Evolutionary conservation across 2,329 filamentous ascomycete species (phyloP).

Genomic region (Macrophomina phaseolina): DNA sequence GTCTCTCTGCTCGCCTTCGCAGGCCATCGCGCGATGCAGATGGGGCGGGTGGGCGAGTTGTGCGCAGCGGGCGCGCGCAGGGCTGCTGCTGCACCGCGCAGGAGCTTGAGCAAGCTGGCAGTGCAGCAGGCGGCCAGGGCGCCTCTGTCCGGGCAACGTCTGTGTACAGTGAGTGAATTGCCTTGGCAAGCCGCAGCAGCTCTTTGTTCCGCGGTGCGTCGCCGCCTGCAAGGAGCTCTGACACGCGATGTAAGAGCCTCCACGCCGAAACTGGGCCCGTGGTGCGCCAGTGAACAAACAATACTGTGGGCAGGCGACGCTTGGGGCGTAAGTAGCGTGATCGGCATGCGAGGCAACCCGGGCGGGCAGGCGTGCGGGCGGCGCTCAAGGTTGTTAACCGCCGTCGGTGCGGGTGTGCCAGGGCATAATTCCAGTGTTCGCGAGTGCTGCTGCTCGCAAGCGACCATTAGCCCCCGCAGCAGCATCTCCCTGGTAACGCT

Average conservation of each 20-base stretch:
- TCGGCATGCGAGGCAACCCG: slow-evolving; percentile 27
- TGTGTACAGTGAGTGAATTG: slow-evolving; percentile 17
- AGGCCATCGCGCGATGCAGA: neutral
- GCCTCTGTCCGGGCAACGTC: slow-evolving; percentile 27
- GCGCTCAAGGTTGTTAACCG: slow-evolving; percentile 25
- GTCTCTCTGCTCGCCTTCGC: neutral
- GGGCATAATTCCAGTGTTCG: slow-evolving; percentile 29
- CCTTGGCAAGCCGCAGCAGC: slow-evolving; percentile 21
- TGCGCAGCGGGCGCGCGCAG: slow-evolving; percentile 6
- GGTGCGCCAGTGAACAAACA: slow-evolving; percentile 24
- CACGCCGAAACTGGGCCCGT: slow-evolving; percentile 15
- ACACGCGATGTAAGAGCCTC: slow-evolving; percentile 27
- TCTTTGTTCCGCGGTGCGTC: slow-evolving; percentile 28
- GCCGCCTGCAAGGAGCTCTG: slow-evolving; percentile 26
- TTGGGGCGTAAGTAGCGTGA: slow-evolving; percentile 26
- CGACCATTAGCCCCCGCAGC: slow-evolving; percentile 36
- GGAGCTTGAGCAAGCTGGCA: neutral
- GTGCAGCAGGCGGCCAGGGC: slow-evolving; percentile 21
- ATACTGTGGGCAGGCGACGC: slow-evolving; percentile 14
- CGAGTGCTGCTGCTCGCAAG: slow-evolving; percentile 29
- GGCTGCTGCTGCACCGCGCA: slow-evolving; percentile 17
- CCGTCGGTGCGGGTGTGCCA: slow-evolving; percentile 20
- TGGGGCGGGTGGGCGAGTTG: neutral
- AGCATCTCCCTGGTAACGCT: slow-evolving; percentile 31
- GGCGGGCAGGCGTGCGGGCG: slow-evolving; percentile 17